Evolutionary conservation across 192 early-diverging fungal genomes (phyloP).

Genomic region (Rhizophagus clarus): DNA sequence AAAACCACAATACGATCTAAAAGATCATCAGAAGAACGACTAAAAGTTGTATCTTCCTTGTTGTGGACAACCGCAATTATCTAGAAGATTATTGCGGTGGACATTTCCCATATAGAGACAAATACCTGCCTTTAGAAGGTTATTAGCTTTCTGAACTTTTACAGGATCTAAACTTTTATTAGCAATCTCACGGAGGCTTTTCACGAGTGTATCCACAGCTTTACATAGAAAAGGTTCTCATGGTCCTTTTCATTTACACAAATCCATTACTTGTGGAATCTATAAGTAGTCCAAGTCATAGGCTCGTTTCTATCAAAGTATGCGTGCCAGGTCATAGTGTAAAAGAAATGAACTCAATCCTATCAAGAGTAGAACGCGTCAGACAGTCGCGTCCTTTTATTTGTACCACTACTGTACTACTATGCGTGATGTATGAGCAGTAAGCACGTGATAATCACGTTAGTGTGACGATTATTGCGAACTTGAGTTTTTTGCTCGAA

Average conservation of each 20-base stretch:
- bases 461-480: no score
- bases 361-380: no score
- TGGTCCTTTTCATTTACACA: not conserved
- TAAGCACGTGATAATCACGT: no score
- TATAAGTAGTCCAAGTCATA: not conserved
- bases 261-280: not conserved
- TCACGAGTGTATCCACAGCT: not conserved
- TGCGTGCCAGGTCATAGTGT: not conserved
- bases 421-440: no score
- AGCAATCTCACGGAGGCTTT: not conserved
- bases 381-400: no score
- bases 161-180: not conserved
- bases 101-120: not conserved
- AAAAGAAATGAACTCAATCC: not conserved
- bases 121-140: constrained; percentile 1
- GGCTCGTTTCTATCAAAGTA: not conserved
- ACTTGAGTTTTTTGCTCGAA: no score
- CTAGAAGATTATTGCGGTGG: not conserved
- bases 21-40: constrained; percentile 9
- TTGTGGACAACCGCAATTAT: constrained; percentile 8
- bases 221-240: not conserved
- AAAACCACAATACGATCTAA: constrained; percentile 10
- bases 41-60: not conserved
- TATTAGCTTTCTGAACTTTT: constrained; percentile 3
- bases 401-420: no score